Base-by-base conservation (phyloP, 495 filamentous ascomycete species). In the Paragyromitra xinjiangensis region DNA sequence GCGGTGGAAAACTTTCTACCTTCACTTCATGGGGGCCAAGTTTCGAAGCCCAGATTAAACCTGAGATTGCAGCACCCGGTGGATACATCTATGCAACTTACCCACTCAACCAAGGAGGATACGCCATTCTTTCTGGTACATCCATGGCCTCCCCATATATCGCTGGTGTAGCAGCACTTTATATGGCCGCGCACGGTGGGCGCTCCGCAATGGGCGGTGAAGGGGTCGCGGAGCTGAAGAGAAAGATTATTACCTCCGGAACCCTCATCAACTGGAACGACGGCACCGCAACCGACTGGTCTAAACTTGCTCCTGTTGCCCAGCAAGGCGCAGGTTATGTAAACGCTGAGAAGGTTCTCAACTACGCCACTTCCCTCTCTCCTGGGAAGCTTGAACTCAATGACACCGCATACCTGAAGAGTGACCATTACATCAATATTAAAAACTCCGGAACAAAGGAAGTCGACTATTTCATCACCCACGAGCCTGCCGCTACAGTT, bases 291-390 rank as follows among this genome's bases (percentile, higher is more conserved):
- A 82, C 83, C 0, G 82, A 82, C 56, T 70, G 80, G 19, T 68
- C 83, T 9, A 82, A 84, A 50, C 84, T 89, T 6, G 88, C 87
- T 0, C 87, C 89, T 0, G 86, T 90, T 6, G 78, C 85, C 3
- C 88, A 91, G 74, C 87, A 89, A 74, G 89, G 89, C 22, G 86
- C 80, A 50, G 89, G 89, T 14, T 83, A 90, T 24, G 82, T 90
- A 42, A 86, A 90, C 75, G 88, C 87, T 8, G 87, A 86, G 78
- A 86, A 89, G 44, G 87, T 87, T 26, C 86, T 88, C n/a, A 85
- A 87, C 73, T 83, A 86, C 12, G 87, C 85, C 6, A 89, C 87
- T 4, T 82, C 87, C 14, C 82, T 89, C 62, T 86, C 84, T 79
- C 84, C 86, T 14, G 87, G 86, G 34, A 88, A 85, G 78, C 83